Evolutionary conservation across 2,329 filamentous ascomycete species (phyloP).

Genomic region (Nemania diffusa): DNA sequence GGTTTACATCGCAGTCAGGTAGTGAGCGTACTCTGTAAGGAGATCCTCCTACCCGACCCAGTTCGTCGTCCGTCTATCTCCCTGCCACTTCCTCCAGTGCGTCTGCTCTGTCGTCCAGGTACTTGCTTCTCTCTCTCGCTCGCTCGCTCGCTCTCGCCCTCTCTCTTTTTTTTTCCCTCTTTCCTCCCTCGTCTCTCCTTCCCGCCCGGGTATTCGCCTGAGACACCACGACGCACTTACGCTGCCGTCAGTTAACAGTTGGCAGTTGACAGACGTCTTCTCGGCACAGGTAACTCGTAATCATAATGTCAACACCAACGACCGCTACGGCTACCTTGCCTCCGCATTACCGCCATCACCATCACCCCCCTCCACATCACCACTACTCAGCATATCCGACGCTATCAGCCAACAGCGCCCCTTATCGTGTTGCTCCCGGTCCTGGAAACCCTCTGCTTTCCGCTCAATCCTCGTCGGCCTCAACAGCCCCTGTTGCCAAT

Average conservation of each 20-base stretch:
- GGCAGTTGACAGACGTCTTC: slow-evolving; percentile 25
- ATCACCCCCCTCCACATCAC: slow-evolving; percentile 70
- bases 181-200: background rate
- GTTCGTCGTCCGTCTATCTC: slow-evolving; percentile 9
- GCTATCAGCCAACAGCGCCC: slow-evolving; percentile 51
- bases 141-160: background rate
- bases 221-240: slow-evolving; percentile 23
- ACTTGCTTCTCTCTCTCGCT: slow-evolving; percentile 13
- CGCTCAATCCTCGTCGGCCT: slow-evolving; percentile 52
- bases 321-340: slow-evolving; percentile 79
- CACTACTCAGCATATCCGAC: slow-evolving; percentile 54
- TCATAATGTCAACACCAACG: slow-evolving; percentile 81
- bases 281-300: slow-evolving; percentile 24
- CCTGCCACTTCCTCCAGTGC: slow-evolving; percentile 20
- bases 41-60: slow-evolving; percentile 19
- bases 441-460: slow-evolving; percentile 52
- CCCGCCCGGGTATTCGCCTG: background rate
- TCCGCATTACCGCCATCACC: slow-evolving; percentile 70
- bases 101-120: slow-evolving; percentile 10
- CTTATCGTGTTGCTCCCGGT: slow-evolving; percentile 51
- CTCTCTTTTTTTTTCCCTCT: slow-evolving; percentile 4
- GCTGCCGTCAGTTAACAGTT: slow-evolving; percentile 6
- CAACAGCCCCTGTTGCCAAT: slow-evolving; percentile 47
- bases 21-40: background rate
- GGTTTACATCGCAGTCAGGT: background rate